A percentile compares a stretch with the other conserved stretches of the same genome.
Conservation (phyloP, 2,329 filamentous ascomycete genomes). For the Colletotrichum sp. region DNA sequence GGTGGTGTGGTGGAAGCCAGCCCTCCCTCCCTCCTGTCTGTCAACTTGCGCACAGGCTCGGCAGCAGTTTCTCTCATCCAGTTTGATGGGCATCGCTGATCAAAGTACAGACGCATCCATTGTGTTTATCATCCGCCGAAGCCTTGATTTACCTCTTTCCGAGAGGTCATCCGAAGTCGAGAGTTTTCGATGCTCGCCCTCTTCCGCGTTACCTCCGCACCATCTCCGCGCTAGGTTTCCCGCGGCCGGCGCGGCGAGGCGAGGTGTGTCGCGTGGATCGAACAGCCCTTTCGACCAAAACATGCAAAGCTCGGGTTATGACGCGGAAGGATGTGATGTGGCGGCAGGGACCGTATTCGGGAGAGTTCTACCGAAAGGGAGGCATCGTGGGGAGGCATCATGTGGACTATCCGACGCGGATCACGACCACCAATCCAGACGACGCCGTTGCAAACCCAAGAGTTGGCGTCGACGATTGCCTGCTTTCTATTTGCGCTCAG, state of each 20-base stretch:
- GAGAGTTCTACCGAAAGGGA: not conserved
- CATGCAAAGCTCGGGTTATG: not conserved
- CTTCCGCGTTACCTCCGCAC: not conserved
- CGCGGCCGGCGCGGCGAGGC: not conserved
- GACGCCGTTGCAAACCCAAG: not conserved
- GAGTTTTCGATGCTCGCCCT: not conserved
- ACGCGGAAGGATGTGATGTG: not conserved
- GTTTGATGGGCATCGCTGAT: not conserved
- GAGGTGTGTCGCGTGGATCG: not conserved
- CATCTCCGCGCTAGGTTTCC: not conserved
- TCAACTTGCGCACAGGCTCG: not conserved
- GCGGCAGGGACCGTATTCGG: not conserved
- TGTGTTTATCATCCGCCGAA: fast-evolving
- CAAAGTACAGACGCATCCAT: not conserved
- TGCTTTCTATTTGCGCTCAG: not conserved
- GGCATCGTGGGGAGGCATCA: not conserved
- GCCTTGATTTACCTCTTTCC: fast-evolving
- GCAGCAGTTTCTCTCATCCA: not conserved
- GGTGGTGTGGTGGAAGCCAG: not conserved
- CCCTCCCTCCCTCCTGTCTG: not conserved
- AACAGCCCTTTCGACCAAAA: not conserved
- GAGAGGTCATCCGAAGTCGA: not conserved
- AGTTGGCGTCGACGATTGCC: not conserved
- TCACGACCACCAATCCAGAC: not conserved
- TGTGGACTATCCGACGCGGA: not conserved